These are phyloP conservation scores for Aspergillus fructus DNA, from an alignment of 2,329 filamentous ascomycete species.

Conservation along the genomic window DNA sequence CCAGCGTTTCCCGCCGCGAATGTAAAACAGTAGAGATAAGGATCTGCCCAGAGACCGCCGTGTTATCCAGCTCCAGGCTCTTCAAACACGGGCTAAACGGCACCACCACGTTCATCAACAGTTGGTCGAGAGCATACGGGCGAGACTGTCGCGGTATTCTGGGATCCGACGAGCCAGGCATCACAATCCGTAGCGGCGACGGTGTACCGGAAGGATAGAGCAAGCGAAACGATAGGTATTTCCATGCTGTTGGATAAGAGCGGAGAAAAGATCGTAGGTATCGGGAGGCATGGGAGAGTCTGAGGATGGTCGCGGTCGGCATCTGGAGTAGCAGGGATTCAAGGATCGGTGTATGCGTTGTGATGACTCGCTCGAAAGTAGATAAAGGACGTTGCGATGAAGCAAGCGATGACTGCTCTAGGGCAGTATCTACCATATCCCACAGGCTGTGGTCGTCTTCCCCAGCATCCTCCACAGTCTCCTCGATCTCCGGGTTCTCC, in stretches of 20 bases:
- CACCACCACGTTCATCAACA: slow-evolving; percentile 56
- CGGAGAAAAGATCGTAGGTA: slow-evolving; percentile 56
- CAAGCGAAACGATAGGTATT: slow-evolving; percentile 59
- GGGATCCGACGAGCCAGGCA: slow-evolving; percentile 33
- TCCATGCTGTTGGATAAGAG: slow-evolving; percentile 61
- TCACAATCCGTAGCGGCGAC: slow-evolving; percentile 30
- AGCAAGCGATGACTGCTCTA: slow-evolving; percentile 20
- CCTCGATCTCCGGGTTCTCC: slow-evolving; percentile 10
- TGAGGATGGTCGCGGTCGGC: slow-evolving; percentile 56
- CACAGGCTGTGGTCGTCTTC: slow-evolving; percentile 17
- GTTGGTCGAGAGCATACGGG: slow-evolving; percentile 58
- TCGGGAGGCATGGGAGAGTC: slow-evolving; percentile 58
- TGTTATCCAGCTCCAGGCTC: slow-evolving; percentile 61
- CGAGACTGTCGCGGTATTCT: slow-evolving; percentile 50
- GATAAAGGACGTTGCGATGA: slow-evolving; percentile 37
- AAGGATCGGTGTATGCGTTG: slow-evolving; percentile 57
- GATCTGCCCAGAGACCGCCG: slow-evolving; percentile 58
- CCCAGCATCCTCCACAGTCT: slow-evolving; percentile 13
- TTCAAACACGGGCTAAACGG: slow-evolving; percentile 57
- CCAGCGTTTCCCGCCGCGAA: slow-evolving; percentile 54
- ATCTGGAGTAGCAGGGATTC: slow-evolving; percentile 59
- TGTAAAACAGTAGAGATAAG: slow-evolving; percentile 56
- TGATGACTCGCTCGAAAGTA: slow-evolving; percentile 55
- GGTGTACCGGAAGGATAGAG: slow-evolving; percentile 41
- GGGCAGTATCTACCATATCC: slow-evolving; percentile 26